Evolutionary conservation across 495 filamentous ascomycete genomes (phyloP).

Genomic region (Penicillium lagena): DNA sequence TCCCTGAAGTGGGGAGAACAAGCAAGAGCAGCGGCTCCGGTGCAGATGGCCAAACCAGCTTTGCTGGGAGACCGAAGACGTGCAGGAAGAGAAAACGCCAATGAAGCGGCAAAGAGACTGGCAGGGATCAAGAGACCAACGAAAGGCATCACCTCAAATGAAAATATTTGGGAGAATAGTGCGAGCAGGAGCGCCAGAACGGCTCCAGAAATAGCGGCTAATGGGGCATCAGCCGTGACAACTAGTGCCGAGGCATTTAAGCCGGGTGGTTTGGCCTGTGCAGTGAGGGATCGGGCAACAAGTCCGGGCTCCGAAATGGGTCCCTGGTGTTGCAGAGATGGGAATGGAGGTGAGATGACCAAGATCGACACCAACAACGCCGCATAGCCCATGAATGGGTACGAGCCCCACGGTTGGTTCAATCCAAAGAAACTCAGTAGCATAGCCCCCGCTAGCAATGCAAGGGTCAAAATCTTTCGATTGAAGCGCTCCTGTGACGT

Average conservation of each 20-base stretch:
- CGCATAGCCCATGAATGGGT: constrained; percentile 38
- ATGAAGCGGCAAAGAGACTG: constrained; percentile 22
- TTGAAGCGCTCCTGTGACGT: constrained; percentile 14
- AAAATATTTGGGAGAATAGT: constrained; percentile 14
- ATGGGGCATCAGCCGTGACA: constrained; percentile 20
- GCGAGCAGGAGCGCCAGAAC: constrained; percentile 14
- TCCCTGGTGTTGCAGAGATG: constrained; percentile 13
- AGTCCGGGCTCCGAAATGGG: constrained; percentile 22
- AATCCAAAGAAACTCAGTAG: constrained; percentile 27
- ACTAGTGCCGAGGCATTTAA: constrained; percentile 5
- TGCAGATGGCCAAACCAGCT: constrained; percentile 24
- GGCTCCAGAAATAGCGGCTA: constrained; percentile 22
- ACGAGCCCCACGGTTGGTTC: constrained; percentile 25
- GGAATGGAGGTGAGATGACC: constrained; percentile 36
- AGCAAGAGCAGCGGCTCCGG: constrained; percentile 24
- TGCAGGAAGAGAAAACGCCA: constrained; percentile 18
- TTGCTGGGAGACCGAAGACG: constrained; percentile 28
- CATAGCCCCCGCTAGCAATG: constrained; percentile 18
- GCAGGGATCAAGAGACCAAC: constrained; percentile 19
- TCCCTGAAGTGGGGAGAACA: constrained; percentile 30
- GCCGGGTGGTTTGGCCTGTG: constrained; percentile 7
- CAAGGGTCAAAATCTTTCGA: constrained; percentile 23
- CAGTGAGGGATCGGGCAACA: constrained; percentile 13
- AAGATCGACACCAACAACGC: constrained; percentile 39
- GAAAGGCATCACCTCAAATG: constrained; percentile 16